Evolutionary conservation across 495 filamentous ascomycete genomes (phyloP), one percentile per base, ranked within the genome.

Genomic region (Aspergillus nanangensis): DNA sequence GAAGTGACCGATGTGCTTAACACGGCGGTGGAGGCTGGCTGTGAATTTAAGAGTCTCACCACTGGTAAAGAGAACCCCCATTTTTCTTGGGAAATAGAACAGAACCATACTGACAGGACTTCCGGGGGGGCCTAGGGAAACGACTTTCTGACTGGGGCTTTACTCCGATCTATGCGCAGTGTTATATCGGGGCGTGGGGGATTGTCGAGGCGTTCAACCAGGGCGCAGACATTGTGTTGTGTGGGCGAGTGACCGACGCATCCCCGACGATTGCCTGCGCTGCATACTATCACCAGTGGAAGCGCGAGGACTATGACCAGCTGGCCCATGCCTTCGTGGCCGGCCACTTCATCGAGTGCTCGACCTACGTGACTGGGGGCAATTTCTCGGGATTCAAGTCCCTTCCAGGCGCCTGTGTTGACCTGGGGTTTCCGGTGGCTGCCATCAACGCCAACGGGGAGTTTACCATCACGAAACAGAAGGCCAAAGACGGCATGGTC

Each of bases 141-240:
- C 40, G 44, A 7, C 57, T 72, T 9, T 52, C 50, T 10, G 57
- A 64, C 11, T 74, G 69, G 70, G 40, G 45, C 7, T 70, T 70
- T 45, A 52, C 62, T 29, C 69, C 71, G 4, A 58, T 76, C 19
- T 64, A 53, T 36, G 71, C 72, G 4, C 63, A 66, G 29, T 51
- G 51, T n/a, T 60, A 76, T 44, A 59, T 75, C 5, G 72, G 72
- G 3, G 62, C 49, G 14, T 40, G 48, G 14, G 70, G 62, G 7
- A 72, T 76, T 25, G 58, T 50, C 5, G 51, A 52, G 21, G 71
- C 60, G 13, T 51, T 75, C n/a, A 42, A 51, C 18, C 39, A 54
- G 14, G 71, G 69, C 10, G 67, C 69, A 4, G 69, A 75, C 44
- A 74, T 76, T 41, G 66, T 76, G 45, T 53, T 75, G 35, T 67